Percentiles rank a stretch among this genome's conserved stretches.
Conservation (phyloP, 495 filamentous ascomycete species). For the Bathelium albidoporum region DNA sequence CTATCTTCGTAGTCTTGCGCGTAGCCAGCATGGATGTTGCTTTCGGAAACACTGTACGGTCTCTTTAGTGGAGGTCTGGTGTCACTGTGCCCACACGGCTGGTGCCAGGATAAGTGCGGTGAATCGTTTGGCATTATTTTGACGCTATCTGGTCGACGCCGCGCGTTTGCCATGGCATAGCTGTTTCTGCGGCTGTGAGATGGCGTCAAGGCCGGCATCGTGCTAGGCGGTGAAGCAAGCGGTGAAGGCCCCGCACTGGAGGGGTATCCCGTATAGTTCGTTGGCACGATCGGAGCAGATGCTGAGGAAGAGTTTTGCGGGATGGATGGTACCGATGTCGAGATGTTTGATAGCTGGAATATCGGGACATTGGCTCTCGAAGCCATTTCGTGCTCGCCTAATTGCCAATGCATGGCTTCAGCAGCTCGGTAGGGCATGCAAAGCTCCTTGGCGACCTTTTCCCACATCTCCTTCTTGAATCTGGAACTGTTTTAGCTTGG, state of each 20-base stretch:
- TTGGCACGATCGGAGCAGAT: not conserved
- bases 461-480: slow-evolving; percentile 97
- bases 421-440: slow-evolving; percentile 91
- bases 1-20: not conserved
- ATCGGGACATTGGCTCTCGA: slow-evolving; percentile 32
- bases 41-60: not conserved
- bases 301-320: not conserved
- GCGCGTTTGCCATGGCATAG: not conserved
- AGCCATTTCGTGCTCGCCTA: slow-evolving; percentile 89
- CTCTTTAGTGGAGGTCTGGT: not conserved
- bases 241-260: slow-evolving; percentile 2
- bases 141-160: not conserved
- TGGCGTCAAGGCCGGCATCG: not conserved
- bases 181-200: not conserved
- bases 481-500: slow-evolving; percentile 34
- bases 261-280: not conserved
- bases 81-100: not conserved
- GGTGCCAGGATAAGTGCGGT: not conserved
- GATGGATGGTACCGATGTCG: not conserved
- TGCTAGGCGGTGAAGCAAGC: not conserved
- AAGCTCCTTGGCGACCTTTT: slow-evolving; percentile 86
- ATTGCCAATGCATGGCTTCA: slow-evolving; percentile 96
- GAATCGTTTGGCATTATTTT: not conserved
- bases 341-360: slow-evolving; percentile 23
- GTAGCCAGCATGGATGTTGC: not conserved